A percentile compares a stretch with the other conserved stretches of the same genome.
These are phyloP conservation scores for Solanum clarkiae DNA, from an alignment of 257 asterid species.

Conservation along the genomic window DNA sequence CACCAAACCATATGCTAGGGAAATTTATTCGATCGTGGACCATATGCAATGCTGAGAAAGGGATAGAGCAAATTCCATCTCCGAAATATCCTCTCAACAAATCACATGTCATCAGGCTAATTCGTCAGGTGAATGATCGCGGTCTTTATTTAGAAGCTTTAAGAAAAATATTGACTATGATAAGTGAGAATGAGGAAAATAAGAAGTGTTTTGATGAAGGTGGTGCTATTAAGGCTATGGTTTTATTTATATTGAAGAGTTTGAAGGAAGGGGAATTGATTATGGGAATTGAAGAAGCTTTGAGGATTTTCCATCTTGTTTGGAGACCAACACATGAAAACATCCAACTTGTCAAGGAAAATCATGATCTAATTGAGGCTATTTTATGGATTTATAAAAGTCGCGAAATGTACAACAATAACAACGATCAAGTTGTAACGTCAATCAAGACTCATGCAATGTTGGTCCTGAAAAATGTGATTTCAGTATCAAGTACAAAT, in stretches of 20 bases:
- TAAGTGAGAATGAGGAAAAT: slow-evolving; percentile 34
- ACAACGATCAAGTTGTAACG: not conserved
- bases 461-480: slow-evolving; percentile 12
- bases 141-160: slow-evolving; percentile 9
- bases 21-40: slow-evolving; percentile 83
- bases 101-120: slow-evolving; percentile 34
- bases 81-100: slow-evolving; percentile 45
- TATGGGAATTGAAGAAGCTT: slow-evolving; percentile 35
- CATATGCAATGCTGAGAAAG: slow-evolving; percentile 38
- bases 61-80: slow-evolving; percentile 66
- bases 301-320: slow-evolving; percentile 33
- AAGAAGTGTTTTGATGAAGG: slow-evolving; percentile 44
- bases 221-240: slow-evolving; percentile 41
- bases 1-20: slow-evolving; percentile 88
- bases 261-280: slow-evolving; percentile 12
- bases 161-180: slow-evolving; percentile 36
- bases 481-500: slow-evolving; percentile 12
- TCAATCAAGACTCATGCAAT: slow-evolving; percentile 30
- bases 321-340: slow-evolving; percentile 41
- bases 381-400: slow-evolving; percentile 32
- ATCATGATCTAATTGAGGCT: slow-evolving; percentile 25
- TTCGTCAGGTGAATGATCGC: slow-evolving; percentile 23
- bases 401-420: not conserved
- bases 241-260: slow-evolving; percentile 20
- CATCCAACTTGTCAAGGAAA: slow-evolving; percentile 24